These are phyloP conservation scores for Favolaschia claudopus DNA, from an alignment of 768 basidiomycete genomes.

Conservation along the genomic window DNA sequence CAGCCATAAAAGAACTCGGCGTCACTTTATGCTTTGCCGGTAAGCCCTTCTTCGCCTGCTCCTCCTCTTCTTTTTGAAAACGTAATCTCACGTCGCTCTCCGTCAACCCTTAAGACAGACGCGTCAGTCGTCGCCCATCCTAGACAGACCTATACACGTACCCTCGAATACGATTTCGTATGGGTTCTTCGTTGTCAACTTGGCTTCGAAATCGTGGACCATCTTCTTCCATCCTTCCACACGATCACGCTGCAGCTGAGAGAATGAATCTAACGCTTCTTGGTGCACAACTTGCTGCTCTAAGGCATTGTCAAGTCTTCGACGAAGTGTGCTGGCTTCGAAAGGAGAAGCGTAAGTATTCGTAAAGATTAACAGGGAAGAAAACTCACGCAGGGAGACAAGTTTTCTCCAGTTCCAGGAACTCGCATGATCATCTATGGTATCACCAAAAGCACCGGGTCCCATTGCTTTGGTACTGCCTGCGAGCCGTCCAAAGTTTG, in stretches of 20 bases:
- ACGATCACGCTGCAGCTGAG: neutral
- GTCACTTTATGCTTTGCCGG: slow-evolving; percentile 20
- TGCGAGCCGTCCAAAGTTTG: neutral
- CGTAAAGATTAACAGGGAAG: slow-evolving; percentile 1
- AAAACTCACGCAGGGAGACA: slow-evolving; percentile 24
- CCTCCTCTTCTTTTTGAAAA: slow-evolving; percentile 12
- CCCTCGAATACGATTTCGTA: slow-evolving; percentile 15
- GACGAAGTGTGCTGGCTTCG: slow-evolving; percentile 10
- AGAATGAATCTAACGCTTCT: neutral
- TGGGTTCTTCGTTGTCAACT: neutral
- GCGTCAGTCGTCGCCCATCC: slow-evolving; percentile 20
- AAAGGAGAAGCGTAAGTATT: neutral
- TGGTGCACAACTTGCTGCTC: neutral
- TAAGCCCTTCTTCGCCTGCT: slow-evolving; percentile 9
- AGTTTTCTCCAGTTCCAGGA: slow-evolving; percentile 39
- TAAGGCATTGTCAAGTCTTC: slow-evolving; percentile 12
- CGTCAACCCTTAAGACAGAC: slow-evolving; percentile 11
- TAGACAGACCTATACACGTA: neutral
- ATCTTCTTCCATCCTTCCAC: slow-evolving; percentile 1
- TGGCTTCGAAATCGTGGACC: neutral
- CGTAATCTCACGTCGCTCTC: slow-evolving; percentile 15
- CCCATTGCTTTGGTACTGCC: slow-evolving; percentile 44
- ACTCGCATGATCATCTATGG: slow-evolving; percentile 40
- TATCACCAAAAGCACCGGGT: slow-evolving; percentile 34
- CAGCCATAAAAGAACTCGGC: slow-evolving; percentile 21